Evolutionary conservation across 441 rosid species (phyloP).

Genomic region (Brassica balearica): DNA sequence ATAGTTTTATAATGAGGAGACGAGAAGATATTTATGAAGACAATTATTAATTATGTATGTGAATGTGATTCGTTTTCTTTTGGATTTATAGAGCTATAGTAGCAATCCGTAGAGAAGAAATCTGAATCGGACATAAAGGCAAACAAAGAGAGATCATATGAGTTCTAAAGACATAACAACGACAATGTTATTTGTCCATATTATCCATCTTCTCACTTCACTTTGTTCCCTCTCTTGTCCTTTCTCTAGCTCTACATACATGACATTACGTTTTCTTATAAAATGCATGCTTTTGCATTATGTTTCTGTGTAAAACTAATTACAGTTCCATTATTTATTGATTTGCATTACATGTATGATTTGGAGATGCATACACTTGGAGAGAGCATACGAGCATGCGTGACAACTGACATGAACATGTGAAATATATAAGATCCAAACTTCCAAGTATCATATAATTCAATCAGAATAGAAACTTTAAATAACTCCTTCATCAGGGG

Average conservation of each 20-base stretch:
- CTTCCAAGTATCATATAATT: constrained; percentile 10
- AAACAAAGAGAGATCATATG: constrained; percentile 30
- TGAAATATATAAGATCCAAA: constrained; percentile 37
- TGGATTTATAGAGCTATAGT: constrained; percentile 3
- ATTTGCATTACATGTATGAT: constrained; percentile 19
- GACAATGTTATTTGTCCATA: constrained; percentile 37
- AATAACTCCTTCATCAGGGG: constrained; percentile 22
- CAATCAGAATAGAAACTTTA: constrained; percentile 14
- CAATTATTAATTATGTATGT: constrained; percentile 29
- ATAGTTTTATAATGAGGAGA: not conserved
- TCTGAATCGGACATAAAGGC: constrained; percentile 33
- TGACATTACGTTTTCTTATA: constrained; percentile 41
- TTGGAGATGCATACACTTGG: constrained; percentile 33
- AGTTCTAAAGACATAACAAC: constrained; percentile 31
- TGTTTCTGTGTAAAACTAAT: constrained; percentile 17
- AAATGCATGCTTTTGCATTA: constrained; percentile 19
- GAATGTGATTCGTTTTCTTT: constrained; percentile 28
- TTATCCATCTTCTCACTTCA: constrained; percentile 32
- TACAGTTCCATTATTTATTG: constrained; percentile 4
- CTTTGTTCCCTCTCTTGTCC: constrained; percentile 36
- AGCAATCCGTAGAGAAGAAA: constrained; percentile 7
- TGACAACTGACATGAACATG: constrained; percentile 41
- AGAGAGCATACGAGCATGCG: constrained; percentile 26
- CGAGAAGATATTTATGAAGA: constrained; percentile 31
- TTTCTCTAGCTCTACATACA: constrained; percentile 23